phyloP scores from a whole-genome alignment of 2,329 filamentous ascomycete species.

The Cladosporium phlei region DNA sequence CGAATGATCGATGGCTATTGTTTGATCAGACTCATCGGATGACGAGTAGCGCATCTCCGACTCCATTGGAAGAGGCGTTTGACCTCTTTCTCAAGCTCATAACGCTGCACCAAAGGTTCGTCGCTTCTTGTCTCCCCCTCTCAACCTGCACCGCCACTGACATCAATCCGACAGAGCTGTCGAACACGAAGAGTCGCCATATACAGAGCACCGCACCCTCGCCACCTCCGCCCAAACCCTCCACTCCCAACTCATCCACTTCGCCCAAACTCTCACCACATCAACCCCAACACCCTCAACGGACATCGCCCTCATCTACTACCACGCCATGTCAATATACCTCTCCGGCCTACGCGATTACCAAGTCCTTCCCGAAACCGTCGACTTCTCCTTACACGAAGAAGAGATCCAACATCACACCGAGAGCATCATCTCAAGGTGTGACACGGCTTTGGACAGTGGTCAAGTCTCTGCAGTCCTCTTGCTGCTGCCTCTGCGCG shows the following conservation, averaged over 20 bases:
- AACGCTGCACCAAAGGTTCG: not conserved
- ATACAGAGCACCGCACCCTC: too few species aligned
- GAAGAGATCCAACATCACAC: not conserved
- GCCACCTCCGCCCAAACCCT: not conserved
- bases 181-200: not conserved
- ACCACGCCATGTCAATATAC: not conserved
- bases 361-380: not conserved
- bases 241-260: not conserved
- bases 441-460: not conserved
- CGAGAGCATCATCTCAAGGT: not conserved
- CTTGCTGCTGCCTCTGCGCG: not conserved
- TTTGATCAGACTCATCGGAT: not conserved
- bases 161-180: not conserved
- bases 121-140: not conserved
- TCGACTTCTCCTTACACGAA: not conserved
- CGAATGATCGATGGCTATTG: not conserved
- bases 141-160: not conserved
- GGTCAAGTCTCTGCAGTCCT: not conserved
- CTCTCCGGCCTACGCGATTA: not conserved
- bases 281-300: not conserved
- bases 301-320: not conserved
- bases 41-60: not conserved
- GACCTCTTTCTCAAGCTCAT: not conserved
- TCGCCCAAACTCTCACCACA: not conserved
- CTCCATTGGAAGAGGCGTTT: not conserved